Evolutionary conservation across 768 basidiomycete species (phyloP), one percentile per base, ranked within the genome.

Genomic region (Mycena metata): DNA sequence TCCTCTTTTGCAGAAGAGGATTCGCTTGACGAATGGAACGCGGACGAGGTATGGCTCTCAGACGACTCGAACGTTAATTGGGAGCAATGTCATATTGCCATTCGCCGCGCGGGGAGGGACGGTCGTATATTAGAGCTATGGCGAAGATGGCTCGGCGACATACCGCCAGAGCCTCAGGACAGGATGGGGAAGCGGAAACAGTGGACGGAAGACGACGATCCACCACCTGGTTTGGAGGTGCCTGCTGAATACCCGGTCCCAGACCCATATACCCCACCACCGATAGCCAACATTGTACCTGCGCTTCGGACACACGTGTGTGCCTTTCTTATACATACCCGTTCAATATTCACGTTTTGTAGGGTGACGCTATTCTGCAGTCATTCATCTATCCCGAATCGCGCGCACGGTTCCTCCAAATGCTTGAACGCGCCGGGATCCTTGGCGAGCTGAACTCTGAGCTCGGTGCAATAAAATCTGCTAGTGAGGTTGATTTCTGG

Each of bases 121-220:
- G 93, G 94, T 9, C 85, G 86, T 64, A 93, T 89, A 76, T 82
- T 95, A 17, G 94, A 95, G 61, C 75, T 93, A 13, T 95, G 94
- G 94, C 83, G 81, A 64, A 74, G 80, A 42, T 95, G 94, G 94
- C 83, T 95, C 16, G 84, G 80, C 1, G 79, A 83, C 45, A 74
- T 81, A 66, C 79, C 73, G 11, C 79, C 74, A n/a, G 43, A 54
- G 67, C 70, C 73, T 17, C 60, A 65, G 43, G 70, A 75, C 63
- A 23, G 39, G 54, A 82, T 82, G 60, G 79, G 79, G 19, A 84
- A 83, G 74, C 71, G 75, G 69, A 84, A 83, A 66, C 84, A 85
- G 69, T 83, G 84, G 82, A 82, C 81, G 2, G 84, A 86, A 67
- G 86, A 87, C 64, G 82, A 82, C 9, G 68, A 71, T 16, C 79